Percentiles rank a stretch among this genome's conserved stretches.
Evolutionary conservation across 441 rosid species (phyloP).

Genomic region (Erysimum pusillum): DNA sequence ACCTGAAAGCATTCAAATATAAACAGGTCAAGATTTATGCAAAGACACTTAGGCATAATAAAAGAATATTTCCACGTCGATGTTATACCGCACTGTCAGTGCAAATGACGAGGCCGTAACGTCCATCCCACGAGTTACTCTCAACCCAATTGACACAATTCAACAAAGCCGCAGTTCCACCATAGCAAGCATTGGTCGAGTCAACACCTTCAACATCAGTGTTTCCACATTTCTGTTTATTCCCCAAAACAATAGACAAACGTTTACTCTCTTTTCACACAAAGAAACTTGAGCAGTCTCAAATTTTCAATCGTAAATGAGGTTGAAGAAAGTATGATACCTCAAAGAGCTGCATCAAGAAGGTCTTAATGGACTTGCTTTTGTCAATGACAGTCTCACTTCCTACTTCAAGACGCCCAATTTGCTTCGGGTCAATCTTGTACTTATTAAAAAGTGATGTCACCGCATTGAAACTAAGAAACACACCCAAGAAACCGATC

Average conservation of each 20-base stretch:
- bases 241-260: constrained; percentile 28
- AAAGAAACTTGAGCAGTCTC: neutral
- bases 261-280: neutral
- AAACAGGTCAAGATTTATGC: neutral
- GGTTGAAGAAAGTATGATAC: constrained; percentile 47
- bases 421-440: constrained; percentile 85
- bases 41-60: neutral
- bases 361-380: constrained; percentile 98
- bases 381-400: constrained; percentile 99
- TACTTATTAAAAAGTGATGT: constrained; percentile 90
- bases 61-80: neutral
- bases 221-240: constrained; percentile 85
- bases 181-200: constrained; percentile 97
- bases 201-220: constrained; percentile 99
- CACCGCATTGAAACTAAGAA: constrained; percentile 85
- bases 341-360: constrained; percentile 99
- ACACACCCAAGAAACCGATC: constrained; percentile 27
- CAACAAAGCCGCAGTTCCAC: constrained; percentile 97
- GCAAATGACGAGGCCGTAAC: constrained; percentile 94
- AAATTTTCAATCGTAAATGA: neutral
- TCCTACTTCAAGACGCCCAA: constrained; percentile 98
- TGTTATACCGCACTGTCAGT: constrained; percentile 95
- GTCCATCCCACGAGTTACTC: constrained; percentile 98
- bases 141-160: constrained; percentile 99
- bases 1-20: constrained; percentile 65